A percentile compares a stretch with the other conserved stretches of the same genome.
These are phyloP conservation scores for Daldinia sp. DNA, from an alignment of 2,329 filamentous ascomycete genomes.

Conservation along the genomic window DNA sequence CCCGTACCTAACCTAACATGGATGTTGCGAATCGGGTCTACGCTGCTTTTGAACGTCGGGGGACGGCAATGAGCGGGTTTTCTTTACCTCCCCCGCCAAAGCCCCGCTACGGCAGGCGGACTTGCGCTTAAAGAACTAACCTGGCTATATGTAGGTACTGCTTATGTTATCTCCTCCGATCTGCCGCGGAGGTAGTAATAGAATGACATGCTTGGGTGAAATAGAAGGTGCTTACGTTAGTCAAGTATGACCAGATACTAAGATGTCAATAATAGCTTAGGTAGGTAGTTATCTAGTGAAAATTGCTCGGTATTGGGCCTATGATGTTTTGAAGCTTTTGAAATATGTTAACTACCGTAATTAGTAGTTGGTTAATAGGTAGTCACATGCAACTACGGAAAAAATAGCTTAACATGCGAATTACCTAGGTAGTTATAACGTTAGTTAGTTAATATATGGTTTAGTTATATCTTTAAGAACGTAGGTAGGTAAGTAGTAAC, in stretches of 20 bases:
- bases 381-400: too few relatives aligned
- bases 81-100: conserved; percentile 4
- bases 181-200: conserved; percentile 8
- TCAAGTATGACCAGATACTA: not conserved
- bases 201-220: conserved; percentile 1
- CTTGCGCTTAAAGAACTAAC: not conserved
- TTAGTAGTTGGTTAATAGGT: not conserved
- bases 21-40: not conserved
- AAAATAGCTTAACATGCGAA: too few relatives aligned
- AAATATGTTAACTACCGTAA: not conserved
- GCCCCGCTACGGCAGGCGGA: conserved; percentile 8
- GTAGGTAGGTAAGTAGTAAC: not conserved
- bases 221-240: conserved; percentile 14
- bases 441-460: too few relatives aligned
- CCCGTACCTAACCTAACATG: not conserved
- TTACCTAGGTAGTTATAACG: too few relatives aligned
- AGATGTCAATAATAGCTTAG: not conserved
- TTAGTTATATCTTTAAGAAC: conserved; percentile 2
- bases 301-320: not conserved
- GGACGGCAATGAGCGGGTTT: conserved; percentile 28
- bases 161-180: conserved; percentile 13
- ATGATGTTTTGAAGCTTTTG: not conserved
- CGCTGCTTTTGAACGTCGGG: conserved; percentile 21
- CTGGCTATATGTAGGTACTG: not conserved
- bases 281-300: not conserved